phyloP scores from a whole-genome alignment of 2,329 filamentous ascomycete species.

The Fusarium camptoceras region DNA sequence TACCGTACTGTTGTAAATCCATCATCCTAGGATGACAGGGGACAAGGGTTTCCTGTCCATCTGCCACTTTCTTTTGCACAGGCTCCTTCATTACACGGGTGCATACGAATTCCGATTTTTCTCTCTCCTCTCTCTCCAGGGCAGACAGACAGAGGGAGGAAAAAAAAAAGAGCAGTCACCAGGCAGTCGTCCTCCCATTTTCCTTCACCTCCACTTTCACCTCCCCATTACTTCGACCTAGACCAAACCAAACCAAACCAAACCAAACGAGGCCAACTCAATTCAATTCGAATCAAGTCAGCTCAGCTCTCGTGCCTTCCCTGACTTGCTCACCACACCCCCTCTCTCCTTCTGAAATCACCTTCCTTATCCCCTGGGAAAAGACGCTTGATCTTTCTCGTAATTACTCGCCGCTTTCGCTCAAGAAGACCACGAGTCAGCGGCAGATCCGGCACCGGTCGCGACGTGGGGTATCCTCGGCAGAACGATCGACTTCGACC shows the following conservation, averaged over 20 bases:
- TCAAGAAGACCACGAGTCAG: slow-evolving; percentile 47
- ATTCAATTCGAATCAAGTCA: not conserved
- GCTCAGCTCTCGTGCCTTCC: not conserved
- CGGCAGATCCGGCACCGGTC: slow-evolving; percentile 49
- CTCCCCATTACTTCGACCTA: slow-evolving; percentile 1
- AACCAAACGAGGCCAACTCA: not conserved
- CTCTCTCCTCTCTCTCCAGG: slow-evolving; percentile 1
- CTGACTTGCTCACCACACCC: slow-evolving; percentile 30
- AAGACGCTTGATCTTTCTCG: slow-evolving; percentile 33
- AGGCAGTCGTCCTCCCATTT: slow-evolving; percentile 33
- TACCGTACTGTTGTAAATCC: not conserved
- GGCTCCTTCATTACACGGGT: slow-evolving; percentile 31
- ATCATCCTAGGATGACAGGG: slow-evolving; percentile 38
- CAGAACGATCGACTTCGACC: slow-evolving; percentile 46
- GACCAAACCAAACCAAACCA: not conserved
- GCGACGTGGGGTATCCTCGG: slow-evolving; percentile 47
- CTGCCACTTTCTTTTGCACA: slow-evolving; percentile 19
- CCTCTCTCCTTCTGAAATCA: slow-evolving; percentile 30
- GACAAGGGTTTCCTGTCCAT: slow-evolving; percentile 40
- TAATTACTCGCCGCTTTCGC: slow-evolving; percentile 48
- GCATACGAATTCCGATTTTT: slow-evolving; percentile 26
- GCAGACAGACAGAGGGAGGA: not conserved
- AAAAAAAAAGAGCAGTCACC: slow-evolving; percentile 39
- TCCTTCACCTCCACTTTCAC: slow-evolving; percentile 36
- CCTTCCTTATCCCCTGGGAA: slow-evolving; percentile 19